A percentile compares a stretch with the other conserved stretches of the same genome.
phyloP scores from a whole-genome alignment of 352 stramenopile species.

The Phytophthora fragariaefolia region DNA sequence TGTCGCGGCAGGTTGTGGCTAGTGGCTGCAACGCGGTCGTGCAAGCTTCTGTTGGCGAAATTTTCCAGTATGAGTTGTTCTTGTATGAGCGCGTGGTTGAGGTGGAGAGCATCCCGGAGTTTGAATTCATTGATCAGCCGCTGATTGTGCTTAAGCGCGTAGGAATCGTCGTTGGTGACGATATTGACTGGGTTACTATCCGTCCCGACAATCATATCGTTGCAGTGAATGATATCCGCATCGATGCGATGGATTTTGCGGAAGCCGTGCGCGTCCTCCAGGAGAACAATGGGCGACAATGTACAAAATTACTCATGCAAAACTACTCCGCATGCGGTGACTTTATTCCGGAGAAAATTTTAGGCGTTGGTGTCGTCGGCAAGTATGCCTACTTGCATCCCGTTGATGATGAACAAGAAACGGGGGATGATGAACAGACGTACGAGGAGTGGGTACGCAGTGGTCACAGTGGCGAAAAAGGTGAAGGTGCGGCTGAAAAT shows the following conservation, averaged over 20 bases:
- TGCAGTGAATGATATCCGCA: constrained; percentile 87
- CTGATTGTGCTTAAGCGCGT: constrained; percentile 89
- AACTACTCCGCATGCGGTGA: constrained; percentile 88
- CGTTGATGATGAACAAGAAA: constrained; percentile 50
- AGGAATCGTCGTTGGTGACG: constrained; percentile 71
- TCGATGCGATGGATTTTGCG: constrained; percentile 84
- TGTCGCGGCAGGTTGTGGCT: constrained; percentile 81
- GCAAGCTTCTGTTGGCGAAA: constrained; percentile 84
- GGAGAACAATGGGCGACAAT: constrained; percentile 88
- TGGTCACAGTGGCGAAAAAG: constrained; percentile 42
- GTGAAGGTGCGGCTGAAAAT: constrained; percentile 6
- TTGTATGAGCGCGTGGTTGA: constrained; percentile 90
- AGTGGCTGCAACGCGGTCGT: constrained; percentile 88
- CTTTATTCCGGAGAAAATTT: constrained; percentile 89
- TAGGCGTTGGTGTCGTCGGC: constrained; percentile 78
- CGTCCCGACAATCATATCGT: constrained; percentile 88
- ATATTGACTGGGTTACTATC: constrained; percentile 86
- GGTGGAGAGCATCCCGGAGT: constrained; percentile 87
- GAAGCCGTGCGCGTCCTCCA: constrained; percentile 82
- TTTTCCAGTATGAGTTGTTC: constrained; percentile 90
- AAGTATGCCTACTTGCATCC: constrained; percentile 85
- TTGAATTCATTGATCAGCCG: constrained; percentile 88
- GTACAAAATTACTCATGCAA: constrained; percentile 89
- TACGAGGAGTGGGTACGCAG: constrained; percentile 67
- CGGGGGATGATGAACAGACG: constrained; percentile 49